Evolutionary conservation across 331 rosid species (phyloP), one percentile per base, ranked within the genome.

Genomic region (Acacia pycnantha): DNA sequence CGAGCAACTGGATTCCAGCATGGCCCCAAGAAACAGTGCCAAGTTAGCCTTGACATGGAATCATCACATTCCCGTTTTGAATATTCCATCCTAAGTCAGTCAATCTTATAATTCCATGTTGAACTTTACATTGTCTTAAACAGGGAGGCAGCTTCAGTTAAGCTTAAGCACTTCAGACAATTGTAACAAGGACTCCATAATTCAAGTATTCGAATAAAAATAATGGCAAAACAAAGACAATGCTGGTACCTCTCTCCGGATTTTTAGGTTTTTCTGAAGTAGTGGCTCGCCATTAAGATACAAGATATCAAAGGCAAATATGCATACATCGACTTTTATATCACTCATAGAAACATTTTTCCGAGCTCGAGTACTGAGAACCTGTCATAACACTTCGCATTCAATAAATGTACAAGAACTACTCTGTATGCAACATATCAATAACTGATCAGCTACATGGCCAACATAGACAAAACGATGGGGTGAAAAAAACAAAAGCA

Each of bases 241-340:
- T 76, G 21, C 12, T 22, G 46, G 31, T 86, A 93, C 98, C 98
- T 93, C 91, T 88, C 99, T 86, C 46, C 99, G 98, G 83, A 84
- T 85, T 87, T 82, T 92, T 77, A 95, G 87, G 80, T 88, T 89
- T 79, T 90, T 92, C 82, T 91, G 97, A 77, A 94, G 88, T 67
- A 93, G 94, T 29, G 91, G 91, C 83, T 81, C 86, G 66, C 94
- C 99, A 78, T 95, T 91, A 68, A 90, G 97, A 82, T 89, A 93
- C 81, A 95, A 70, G 83, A 93, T 69, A 88, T 95, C 99, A 87
- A 95, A 95, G 77, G 97, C 97, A 88, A 82, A 95, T 83, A 93
- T 74, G 88, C 98, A 93, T 78, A 93, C 97, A 48, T 90, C 77
- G 77, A 93, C 91, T 91, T 93, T 93, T 69, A 95, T 88, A 73